phyloP scores from a whole-genome alignment of 306 rosid genomes.

The Vigna radiata region DNA sequence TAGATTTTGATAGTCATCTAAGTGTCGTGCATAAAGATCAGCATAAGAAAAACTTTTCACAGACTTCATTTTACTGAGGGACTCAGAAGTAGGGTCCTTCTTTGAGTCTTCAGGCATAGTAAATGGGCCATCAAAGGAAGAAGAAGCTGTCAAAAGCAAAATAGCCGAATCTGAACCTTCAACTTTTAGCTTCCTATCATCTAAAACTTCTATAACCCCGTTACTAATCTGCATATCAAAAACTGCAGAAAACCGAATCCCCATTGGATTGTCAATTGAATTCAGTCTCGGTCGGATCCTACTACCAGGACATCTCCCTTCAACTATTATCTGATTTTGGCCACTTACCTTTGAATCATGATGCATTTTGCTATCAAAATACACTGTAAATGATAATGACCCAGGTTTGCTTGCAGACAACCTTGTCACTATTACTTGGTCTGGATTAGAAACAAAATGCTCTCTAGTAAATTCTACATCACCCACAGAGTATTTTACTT shows the following conservation, averaged over 20 bases:
- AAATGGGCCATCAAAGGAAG: slow-evolving; percentile 87
- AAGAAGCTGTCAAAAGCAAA: slow-evolving; percentile 74
- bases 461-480: slow-evolving; percentile 80
- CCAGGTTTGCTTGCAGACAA: slow-evolving; percentile 73
- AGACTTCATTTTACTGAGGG: slow-evolving; percentile 57
- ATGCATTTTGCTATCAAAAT: slow-evolving; percentile 77
- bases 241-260: slow-evolving; percentile 79
- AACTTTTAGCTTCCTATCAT: slow-evolving; percentile 68
- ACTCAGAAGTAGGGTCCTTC: slow-evolving; percentile 78
- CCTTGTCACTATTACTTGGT: slow-evolving; percentile 79
- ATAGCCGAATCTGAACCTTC: slow-evolving; percentile 84
- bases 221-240: slow-evolving; percentile 80
- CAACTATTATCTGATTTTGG: slow-evolving; percentile 65
- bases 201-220: slow-evolving; percentile 70
- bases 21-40: slow-evolving; percentile 71
- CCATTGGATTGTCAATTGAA: slow-evolving; percentile 62
- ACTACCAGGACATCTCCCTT: slow-evolving; percentile 77
- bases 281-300: slow-evolving; percentile 57
- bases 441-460: slow-evolving; percentile 81
- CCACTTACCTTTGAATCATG: slow-evolving; percentile 59
- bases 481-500: slow-evolving; percentile 71
- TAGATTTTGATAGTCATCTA: slow-evolving; percentile 83
- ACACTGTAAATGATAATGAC: slow-evolving; percentile 74
- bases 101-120: slow-evolving; percentile 73
- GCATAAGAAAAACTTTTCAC: slow-evolving; percentile 61